A percentile compares a stretch with the other conserved stretches of the same genome.
phyloP scores from a whole-genome alignment of 305 asterid genomes.

The Striga hermonthica region DNA sequence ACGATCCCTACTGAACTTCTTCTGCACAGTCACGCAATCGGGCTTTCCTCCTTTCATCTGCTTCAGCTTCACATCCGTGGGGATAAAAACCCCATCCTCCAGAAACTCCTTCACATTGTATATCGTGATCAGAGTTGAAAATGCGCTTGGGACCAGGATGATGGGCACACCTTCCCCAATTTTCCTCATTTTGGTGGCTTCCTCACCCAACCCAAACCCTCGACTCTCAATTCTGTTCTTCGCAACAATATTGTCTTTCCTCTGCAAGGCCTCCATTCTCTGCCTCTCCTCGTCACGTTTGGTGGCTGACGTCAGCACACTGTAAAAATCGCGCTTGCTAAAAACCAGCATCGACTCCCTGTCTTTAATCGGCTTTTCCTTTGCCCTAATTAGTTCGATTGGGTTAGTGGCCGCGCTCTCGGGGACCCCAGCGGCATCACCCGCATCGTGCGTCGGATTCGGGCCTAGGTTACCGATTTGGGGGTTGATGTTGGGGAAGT shows the following conservation, averaged over 20 bases:
- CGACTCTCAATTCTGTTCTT: constrained; percentile 82
- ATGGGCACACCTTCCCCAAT: constrained; percentile 96
- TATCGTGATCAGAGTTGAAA: constrained; percentile 78
- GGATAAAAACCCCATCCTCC: constrained; percentile 91
- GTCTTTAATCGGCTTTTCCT: constrained; percentile 76
- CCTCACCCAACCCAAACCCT: constrained; percentile 55
- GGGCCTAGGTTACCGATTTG: constrained; percentile 37
- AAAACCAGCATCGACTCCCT: constrained; percentile 69
- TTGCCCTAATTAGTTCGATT: constrained; percentile 58
- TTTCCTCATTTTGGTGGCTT: constrained; percentile 70
- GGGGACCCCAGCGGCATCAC: constrained; percentile 30
- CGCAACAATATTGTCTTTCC: constrained; percentile 86
- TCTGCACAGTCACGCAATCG: constrained; percentile 95
- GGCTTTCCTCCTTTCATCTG: constrained; percentile 84
- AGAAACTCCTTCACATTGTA: constrained; percentile 92
- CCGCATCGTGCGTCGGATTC: constrained; percentile 36
- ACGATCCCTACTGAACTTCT: constrained; percentile 94
- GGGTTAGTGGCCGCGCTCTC: constrained; percentile 33
- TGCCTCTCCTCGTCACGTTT: constrained; percentile 88
- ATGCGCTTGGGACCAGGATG: constrained; percentile 90
- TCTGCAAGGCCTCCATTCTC: constrained; percentile 65
- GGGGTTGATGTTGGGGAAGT: constrained; percentile 47
- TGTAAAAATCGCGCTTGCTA: constrained; percentile 67
- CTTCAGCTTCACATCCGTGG: constrained; percentile 83
- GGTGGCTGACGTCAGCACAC: constrained; percentile 62